These are phyloP conservation scores for Penicillium paradoxum DNA, from an alignment of 495 filamentous ascomycete genomes.

Conservation along the genomic window DNA sequence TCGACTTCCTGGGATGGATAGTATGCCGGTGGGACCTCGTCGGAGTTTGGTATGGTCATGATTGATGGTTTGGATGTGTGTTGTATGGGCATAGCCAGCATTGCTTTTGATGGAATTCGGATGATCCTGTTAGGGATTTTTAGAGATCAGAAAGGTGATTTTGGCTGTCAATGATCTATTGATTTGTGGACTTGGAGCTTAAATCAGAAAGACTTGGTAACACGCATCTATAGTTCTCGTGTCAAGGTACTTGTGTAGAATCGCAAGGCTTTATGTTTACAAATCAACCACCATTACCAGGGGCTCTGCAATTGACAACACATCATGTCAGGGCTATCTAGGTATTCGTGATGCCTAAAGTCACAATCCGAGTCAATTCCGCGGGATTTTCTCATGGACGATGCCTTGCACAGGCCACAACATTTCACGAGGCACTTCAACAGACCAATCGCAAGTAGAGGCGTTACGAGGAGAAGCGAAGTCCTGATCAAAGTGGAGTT, in stretches of 20 bases:
- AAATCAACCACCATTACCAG: too few species aligned
- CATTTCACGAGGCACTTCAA: background rate
- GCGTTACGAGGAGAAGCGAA: background rate
- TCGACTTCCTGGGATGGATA: background rate
- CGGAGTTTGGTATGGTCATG: background rate
- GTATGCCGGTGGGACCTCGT: constrained; percentile 13
- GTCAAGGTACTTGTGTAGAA: too few species aligned
- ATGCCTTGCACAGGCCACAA: background rate
- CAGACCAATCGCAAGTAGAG: background rate
- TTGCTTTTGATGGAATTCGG: background rate
- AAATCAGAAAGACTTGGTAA: too few species aligned
- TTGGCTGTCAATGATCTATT: background rate
- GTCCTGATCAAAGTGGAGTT: too few species aligned
- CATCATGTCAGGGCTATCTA: too few species aligned
- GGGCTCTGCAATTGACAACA: too few species aligned
- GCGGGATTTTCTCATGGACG: background rate
- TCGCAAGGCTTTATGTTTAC: too few species aligned
- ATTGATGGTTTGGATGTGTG: background rate
- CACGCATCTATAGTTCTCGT: background rate
- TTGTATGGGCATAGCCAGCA: background rate
- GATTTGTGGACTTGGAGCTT: background rate
- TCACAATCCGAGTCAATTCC: background rate
- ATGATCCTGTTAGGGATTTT: background rate
- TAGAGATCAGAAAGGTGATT: background rate
- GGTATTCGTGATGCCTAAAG: too few species aligned